A percentile compares a stretch with the other conserved stretches of the same genome.
These are phyloP conservation scores for Nasturtium officinale DNA, from an alignment of 345 rosid genomes.

Conservation along the genomic window DNA sequence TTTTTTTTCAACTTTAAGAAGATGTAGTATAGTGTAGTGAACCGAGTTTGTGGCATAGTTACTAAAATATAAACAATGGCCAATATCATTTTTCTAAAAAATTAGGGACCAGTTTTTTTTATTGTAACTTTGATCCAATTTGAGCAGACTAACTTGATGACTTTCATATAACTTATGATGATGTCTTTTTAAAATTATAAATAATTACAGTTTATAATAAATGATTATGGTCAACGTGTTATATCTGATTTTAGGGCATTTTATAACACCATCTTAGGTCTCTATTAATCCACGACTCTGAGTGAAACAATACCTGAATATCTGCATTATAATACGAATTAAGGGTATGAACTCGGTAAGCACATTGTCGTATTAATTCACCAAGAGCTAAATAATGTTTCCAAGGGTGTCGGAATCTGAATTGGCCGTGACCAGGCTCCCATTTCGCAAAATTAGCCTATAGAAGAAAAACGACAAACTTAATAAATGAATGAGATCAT, in stretches of 20 bases:
- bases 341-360: slow-evolving; percentile 63
- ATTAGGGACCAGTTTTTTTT: not conserved
- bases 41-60: not conserved
- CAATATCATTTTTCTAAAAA: too few relatives aligned
- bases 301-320: slow-evolving; percentile 43
- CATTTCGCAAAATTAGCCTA: slow-evolving; percentile 84
- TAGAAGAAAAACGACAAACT: slow-evolving; percentile 7
- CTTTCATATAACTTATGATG: not conserved
- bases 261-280: not conserved
- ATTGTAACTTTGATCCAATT: not conserved
- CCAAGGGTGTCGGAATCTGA: slow-evolving; percentile 80
- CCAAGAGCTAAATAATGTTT: slow-evolving; percentile 62
- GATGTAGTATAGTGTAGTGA: not conserved
- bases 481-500: slow-evolving; percentile 1
- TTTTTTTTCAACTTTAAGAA: not conserved
- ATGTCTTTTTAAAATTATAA: too few relatives aligned
- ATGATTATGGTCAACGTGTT: not conserved
- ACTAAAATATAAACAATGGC: too few relatives aligned
- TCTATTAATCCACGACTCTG: too few relatives aligned
- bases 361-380: slow-evolving; percentile 57
- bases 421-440: slow-evolving; percentile 84
- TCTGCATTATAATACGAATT: slow-evolving; percentile 52
- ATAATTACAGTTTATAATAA: not conserved
- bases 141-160: not conserved
- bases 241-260: not conserved